A percentile compares a stretch with the other conserved stretches of the same genome.
Conservation (phyloP, 371 early-diverging fungal species). For the Rhizopus microsporus region DNA sequence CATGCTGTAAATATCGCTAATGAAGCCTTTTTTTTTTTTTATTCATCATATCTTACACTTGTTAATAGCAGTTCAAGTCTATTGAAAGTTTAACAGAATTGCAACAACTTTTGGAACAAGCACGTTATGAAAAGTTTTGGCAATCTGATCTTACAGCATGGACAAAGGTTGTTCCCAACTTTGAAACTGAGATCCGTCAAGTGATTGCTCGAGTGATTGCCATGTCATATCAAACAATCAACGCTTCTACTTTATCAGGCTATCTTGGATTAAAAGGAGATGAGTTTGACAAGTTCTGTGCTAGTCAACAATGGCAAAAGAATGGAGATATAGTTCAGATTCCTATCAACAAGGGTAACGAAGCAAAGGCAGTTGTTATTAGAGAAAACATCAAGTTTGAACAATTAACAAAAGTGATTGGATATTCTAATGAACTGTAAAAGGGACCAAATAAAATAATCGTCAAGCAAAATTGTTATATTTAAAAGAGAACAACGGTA, state of each 20-base stretch:
- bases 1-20: slow-evolving; percentile 51
- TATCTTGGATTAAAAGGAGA: slow-evolving; percentile 74
- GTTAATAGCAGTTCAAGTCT: slow-evolving; percentile 48
- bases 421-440: slow-evolving; percentile 68
- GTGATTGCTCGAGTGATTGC: slow-evolving; percentile 74
- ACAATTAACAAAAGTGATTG: slow-evolving; percentile 70
- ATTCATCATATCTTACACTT: background rate
- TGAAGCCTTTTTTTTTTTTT: background rate
- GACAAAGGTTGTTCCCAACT: slow-evolving; percentile 67
- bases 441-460: slow-evolving; percentile 5
- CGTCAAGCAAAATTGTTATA: background rate
- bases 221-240: slow-evolving; percentile 82
- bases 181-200: slow-evolving; percentile 74
- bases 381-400: slow-evolving; percentile 89
- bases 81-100: slow-evolving; percentile 70
- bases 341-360: slow-evolving; percentile 81
- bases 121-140: slow-evolving; percentile 85
- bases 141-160: slow-evolving; percentile 55
- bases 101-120: slow-evolving; percentile 79
- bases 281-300: slow-evolving; percentile 63
- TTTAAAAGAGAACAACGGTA: slow-evolving; percentile 54
- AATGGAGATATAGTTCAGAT: slow-evolving; percentile 66
- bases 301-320: slow-evolving; percentile 69
- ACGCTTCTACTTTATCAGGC: slow-evolving; percentile 49
- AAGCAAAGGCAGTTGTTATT: slow-evolving; percentile 80